A percentile compares a stretch with the other conserved stretches of the same genome.
phyloP scores from a whole-genome alignment of 306 rosid species.

The Lagenaria siceraria region DNA sequence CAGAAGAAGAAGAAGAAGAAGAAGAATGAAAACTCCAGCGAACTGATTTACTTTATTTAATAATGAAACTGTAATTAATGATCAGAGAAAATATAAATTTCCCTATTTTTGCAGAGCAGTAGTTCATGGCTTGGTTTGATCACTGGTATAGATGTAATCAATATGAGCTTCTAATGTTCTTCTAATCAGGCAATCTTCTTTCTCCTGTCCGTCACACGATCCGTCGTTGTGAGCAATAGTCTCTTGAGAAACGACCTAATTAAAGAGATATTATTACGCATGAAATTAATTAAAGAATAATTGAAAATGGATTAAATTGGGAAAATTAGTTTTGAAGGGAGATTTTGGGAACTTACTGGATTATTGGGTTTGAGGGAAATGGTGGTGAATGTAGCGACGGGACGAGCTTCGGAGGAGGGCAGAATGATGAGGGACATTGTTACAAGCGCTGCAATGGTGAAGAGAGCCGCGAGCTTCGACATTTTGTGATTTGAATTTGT shows the following conservation, averaged over 20 bases:
- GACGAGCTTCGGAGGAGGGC: background rate
- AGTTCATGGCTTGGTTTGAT: conserved; percentile 18
- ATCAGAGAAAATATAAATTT: too few relatives aligned
- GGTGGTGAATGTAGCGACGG: background rate
- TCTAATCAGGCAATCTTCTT: conserved; percentile 56
- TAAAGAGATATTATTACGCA: background rate
- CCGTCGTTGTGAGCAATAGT: background rate
- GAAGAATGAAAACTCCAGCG: background rate
- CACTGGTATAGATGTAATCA: conserved; percentile 68
- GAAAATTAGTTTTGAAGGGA: too few relatives aligned
- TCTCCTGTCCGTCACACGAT: conserved; percentile 25
- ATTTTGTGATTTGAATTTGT: background rate
- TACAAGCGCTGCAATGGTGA: background rate
- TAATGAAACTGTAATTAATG: background rate
- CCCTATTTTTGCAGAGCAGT: too few relatives aligned
- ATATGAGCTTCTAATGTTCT: conserved; percentile 55
- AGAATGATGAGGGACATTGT: background rate
- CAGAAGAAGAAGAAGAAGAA: background rate
- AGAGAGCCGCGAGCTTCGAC: background rate
- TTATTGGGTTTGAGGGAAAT: background rate
- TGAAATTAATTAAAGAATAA: too few relatives aligned
- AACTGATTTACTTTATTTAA: background rate
- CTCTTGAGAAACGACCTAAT: background rate
- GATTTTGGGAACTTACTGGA: background rate
- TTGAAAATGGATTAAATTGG: too few relatives aligned